Percentiles rank a stretch among this genome's conserved stretches.
Conservation (phyloP, 768 basidiomycete species). For the Pleurotus pulmonarius region DNA sequence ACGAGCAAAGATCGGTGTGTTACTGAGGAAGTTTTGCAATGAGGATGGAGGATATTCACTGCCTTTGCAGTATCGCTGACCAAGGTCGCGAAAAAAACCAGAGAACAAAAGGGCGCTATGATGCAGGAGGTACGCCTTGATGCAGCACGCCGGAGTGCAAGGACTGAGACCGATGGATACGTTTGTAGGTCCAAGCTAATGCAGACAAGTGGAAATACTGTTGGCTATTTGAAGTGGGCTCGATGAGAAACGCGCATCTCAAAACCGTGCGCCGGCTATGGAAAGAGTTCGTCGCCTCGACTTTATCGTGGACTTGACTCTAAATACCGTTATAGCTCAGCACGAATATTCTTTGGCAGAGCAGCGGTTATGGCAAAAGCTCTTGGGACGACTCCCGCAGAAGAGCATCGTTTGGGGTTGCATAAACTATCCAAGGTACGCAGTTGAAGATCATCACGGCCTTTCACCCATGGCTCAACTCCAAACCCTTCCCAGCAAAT, state of each 20-base stretch:
- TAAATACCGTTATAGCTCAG: conserved; percentile 49
- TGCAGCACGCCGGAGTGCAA: background rate
- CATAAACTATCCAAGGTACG: conserved; percentile 75
- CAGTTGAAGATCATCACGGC: background rate
- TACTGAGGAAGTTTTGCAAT: conserved; percentile 6
- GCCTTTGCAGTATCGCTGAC: conserved; percentile 75
- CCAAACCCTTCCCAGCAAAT: conserved; percentile 59
- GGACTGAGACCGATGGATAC: background rate
- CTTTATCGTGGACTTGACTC: background rate
- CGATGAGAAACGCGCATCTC: conserved; percentile 92
- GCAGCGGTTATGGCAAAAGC: conserved; percentile 94
- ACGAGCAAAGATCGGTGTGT: conserved; percentile 82
- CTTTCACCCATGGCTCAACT: background rate
- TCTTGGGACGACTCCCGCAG: conserved; percentile 80
- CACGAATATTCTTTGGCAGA: conserved; percentile 86
- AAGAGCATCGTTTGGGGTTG: conserved; percentile 79
- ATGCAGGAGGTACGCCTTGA: conserved; percentile 62
- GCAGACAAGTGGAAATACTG: conserved; percentile 91
- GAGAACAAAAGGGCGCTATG: conserved; percentile 82
- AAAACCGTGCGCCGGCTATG: conserved; percentile 92
- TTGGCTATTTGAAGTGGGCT: conserved; percentile 93
- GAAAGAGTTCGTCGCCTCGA: conserved; percentile 67
- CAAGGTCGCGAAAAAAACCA: conserved; percentile 91
- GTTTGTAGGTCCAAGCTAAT: conserved; percentile 68
- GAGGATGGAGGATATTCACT: conserved; percentile 10